These are phyloP conservation scores for Bremia lactucae DNA, from an alignment of 352 stramenopile genomes.

Conservation along the genomic window DNA sequence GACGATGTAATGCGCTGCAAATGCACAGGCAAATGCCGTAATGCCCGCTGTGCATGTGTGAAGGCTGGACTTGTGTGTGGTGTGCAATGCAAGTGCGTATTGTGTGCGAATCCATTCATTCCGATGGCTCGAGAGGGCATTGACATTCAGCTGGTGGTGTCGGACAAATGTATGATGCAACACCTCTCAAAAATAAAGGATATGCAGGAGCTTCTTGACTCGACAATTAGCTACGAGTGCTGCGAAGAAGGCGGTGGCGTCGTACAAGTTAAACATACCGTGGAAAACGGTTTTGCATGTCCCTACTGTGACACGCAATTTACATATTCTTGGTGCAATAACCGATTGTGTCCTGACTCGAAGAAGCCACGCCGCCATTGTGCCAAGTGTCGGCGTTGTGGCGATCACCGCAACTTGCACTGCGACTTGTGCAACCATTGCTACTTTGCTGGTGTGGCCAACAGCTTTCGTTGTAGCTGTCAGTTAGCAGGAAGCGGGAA, in stretches of 20 bases:
- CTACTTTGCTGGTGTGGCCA: constrained; percentile 77
- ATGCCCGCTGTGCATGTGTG: constrained; percentile 70
- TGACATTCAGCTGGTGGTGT: constrained; percentile 51
- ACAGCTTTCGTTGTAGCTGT: constrained; percentile 76
- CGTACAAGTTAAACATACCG: constrained; percentile 56
- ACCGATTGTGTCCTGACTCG: constrained; percentile 56
- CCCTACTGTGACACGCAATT: constrained; percentile 44
- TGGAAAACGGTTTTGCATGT: constrained; percentile 52
- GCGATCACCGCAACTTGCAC: constrained; percentile 72
- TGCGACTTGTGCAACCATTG: constrained; percentile 76
- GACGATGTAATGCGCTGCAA: constrained; percentile 51
- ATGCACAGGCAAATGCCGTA: constrained; percentile 77
- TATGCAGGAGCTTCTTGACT: constrained; percentile 72
- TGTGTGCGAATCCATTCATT: constrained; percentile 70
- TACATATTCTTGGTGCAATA: constrained; percentile 78
- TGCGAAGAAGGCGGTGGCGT: constrained; percentile 32
- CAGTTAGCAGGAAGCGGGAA: constrained; percentile 25
- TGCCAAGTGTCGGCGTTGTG: constrained; percentile 64
- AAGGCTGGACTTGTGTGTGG: constrained; percentile 75
- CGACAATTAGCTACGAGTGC: constrained; percentile 57
- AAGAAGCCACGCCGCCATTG: constrained; percentile 78
- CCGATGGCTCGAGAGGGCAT: constrained; percentile 63
- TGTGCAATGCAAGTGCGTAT: constrained; percentile 65
- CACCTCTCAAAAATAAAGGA: constrained; percentile 75
- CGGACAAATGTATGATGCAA: constrained; percentile 74